Conservation (phyloP, 2,329 filamentous ascomycete genomes). For the Talaromyces sp. region DNA sequence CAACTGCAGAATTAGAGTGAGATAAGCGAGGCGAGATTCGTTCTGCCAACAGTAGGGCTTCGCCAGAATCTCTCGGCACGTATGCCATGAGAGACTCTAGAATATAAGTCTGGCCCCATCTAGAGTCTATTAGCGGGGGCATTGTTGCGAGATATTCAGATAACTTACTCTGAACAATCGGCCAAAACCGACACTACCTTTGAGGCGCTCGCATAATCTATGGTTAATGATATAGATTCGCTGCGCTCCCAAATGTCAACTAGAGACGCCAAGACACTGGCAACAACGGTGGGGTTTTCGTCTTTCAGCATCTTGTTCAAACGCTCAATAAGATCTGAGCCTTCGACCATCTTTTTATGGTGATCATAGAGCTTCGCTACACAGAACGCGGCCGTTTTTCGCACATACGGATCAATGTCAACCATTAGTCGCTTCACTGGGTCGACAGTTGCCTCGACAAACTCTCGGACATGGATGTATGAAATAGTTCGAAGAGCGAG, state of each 20-base stretch:
- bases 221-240: constrained; percentile 94
- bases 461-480: constrained; percentile 94
- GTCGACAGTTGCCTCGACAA: constrained; percentile 82
- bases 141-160: background rate
- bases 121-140: constrained; percentile 29
- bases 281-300: constrained; percentile 95
- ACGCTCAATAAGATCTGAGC: constrained; percentile 84
- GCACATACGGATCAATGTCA: constrained; percentile 89
- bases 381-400: constrained; percentile 93
- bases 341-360: constrained; percentile 82
- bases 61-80: constrained; percentile 82
- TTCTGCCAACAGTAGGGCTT: constrained; percentile 85
- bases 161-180: constrained; percentile 86
- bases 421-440: constrained; percentile 77
- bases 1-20: constrained; percentile 93
- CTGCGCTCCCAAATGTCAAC: constrained; percentile 99
- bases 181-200: constrained; percentile 96
- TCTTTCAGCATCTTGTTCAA: constrained; percentile 87
- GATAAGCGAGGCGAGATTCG: constrained; percentile 92
- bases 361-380: constrained; percentile 98
- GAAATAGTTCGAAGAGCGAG: constrained; percentile 92
- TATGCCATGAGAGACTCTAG: constrained; percentile 97
- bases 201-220: constrained; percentile 94
- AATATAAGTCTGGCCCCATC: constrained; percentile 98
- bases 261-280: constrained; percentile 81